Conservation (phyloP, 1,284 basidiomycete genomes). For the Entoloma clypeatum region DNA sequence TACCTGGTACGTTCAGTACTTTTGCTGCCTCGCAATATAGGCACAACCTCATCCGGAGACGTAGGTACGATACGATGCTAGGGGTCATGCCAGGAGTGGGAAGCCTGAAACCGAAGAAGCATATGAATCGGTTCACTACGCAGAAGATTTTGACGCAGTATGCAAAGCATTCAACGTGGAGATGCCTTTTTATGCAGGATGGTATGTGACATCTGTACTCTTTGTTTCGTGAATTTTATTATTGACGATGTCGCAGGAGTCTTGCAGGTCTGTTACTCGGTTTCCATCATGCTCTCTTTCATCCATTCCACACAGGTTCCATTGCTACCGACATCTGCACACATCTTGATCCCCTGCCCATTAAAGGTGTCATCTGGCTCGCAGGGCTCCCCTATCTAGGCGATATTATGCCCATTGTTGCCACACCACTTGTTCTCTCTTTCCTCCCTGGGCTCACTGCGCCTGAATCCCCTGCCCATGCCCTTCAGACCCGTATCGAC, state of each 20-base stretch:
- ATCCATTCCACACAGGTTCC: conserved; percentile 16
- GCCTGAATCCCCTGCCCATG: conserved; percentile 5
- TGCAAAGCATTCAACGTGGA: conserved; percentile 21
- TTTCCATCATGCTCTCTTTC: not conserved
- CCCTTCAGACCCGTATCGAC: conserved; percentile 8
- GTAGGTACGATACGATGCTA: conserved; percentile 16
- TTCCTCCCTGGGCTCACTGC: conserved; percentile 11
- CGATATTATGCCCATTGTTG: conserved; percentile 12
- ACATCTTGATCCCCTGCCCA: conserved; percentile 18
- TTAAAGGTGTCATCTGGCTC: conserved; percentile 25
- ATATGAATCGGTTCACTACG: conserved; percentile 23
- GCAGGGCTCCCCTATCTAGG: conserved; percentile 23
- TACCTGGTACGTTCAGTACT: conserved; percentile 12
- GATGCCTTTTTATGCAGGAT: conserved; percentile 25
- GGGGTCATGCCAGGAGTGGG: conserved; percentile 29
- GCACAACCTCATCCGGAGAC: not conserved
- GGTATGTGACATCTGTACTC: conserved; percentile 19
- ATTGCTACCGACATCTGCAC: conserved; percentile 26
- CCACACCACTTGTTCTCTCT: conserved; percentile 11
- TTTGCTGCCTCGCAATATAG: not conserved
- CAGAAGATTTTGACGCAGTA: conserved; percentile 27
- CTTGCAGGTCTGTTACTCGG: conserved; percentile 9
- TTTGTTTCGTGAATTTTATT: not conserved
- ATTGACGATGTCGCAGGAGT: conserved; percentile 9
- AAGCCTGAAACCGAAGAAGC: conserved; percentile 23